Base-by-base conservation (phyloP, 2,329 filamentous ascomycete genomes). In the Alternaria arborescens region DNA sequence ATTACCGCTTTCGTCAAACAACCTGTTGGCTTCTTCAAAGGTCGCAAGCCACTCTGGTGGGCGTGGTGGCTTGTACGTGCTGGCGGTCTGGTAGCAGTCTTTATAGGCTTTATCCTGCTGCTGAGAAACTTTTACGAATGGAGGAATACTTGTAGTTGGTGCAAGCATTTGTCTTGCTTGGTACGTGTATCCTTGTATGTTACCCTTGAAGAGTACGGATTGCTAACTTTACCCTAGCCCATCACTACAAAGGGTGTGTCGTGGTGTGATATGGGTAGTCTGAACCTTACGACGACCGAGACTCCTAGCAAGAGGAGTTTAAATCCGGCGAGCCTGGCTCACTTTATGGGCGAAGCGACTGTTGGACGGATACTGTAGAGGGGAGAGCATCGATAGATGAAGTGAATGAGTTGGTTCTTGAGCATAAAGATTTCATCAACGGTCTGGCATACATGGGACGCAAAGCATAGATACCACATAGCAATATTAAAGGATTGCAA, bases 1-100 rank as follows among this genome's bases (percentile, higher is more conserved):
- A 60, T 84, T 2, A 72, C 74, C 12, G 77, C 72, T 16, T 86
- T 87, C 65, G 74, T 81, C 24, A 83, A 82, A 64, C 74, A 82
- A 55, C 84, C 85, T 0, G 66, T 87, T 0, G 89, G 88, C 6
- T 97, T 97, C 80, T 98, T 98, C 82, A 94, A 94, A 77, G 93
- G 92, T 20, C 87, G 95, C 18, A 97, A 97, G 77, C 91, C 91
- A 22, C 84, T 97, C 8, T 99, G 95, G 95, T 99, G 95, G 95
- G 91, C 83, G 6, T 99, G 95, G 95, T 98, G 94, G 94, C 79
- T 97, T 22, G 85, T 98, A 28, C 87, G 95, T 18, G 91, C 87
- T 1, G 92, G 86, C 0, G 89, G 91, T 24, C 82, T 99, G 52
- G 86, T 97, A 8, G 86, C 89, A n/a, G 91, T 94, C 34, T 83